Percentiles rank a stretch among this genome's conserved stretches.
Evolutionary conservation across 768 basidiomycete species (phyloP).

Genomic region (Leucogyrophana mollusca): DNA sequence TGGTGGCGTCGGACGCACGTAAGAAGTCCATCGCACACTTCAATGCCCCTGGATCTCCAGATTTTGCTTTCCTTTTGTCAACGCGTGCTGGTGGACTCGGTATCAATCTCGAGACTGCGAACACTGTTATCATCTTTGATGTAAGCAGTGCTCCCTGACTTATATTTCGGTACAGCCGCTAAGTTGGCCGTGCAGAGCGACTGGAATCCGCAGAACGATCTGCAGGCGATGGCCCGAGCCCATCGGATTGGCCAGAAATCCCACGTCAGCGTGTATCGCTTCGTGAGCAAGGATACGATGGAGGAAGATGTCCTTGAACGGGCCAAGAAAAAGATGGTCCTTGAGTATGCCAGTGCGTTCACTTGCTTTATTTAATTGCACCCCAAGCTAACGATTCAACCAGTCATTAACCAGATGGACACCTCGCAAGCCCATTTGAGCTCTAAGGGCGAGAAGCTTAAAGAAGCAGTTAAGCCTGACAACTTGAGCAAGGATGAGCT

Average conservation of each 20-base stretch:
- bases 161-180: slow-evolving; percentile 1
- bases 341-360: slow-evolving; percentile 90
- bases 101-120: slow-evolving; percentile 97
- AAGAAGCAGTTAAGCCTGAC: slow-evolving; percentile 73
- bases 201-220: slow-evolving; percentile 98
- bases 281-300: slow-evolving; percentile 99
- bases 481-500: slow-evolving; percentile 95
- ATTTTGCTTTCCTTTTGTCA: slow-evolving; percentile 95
- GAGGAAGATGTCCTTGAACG: slow-evolving; percentile 98
- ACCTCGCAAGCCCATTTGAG: slow-evolving; percentile 96
- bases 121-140: slow-evolving; percentile 99
- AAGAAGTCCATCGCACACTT: slow-evolving; percentile 98
- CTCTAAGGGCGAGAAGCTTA: slow-evolving; percentile 64
- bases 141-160: slow-evolving; percentile 43
- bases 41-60: slow-evolving; percentile 88
- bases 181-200: slow-evolving; percentile 62
- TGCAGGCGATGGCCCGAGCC: slow-evolving; percentile 99
- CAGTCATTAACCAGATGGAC: slow-evolving; percentile 99
- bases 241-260: slow-evolving; percentile 99
- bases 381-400: slow-evolving; percentile 5
- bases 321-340: slow-evolving; percentile 99
- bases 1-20: slow-evolving; percentile 88
- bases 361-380: slow-evolving; percentile 7
- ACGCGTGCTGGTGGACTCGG: slow-evolving; percentile 97
- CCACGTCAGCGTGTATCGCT: slow-evolving; percentile 97